A percentile compares a stretch with the other conserved stretches of the same genome.
Evolutionary conservation across 441 rosid species (phyloP).

Genomic region (Erodium moschatum): DNA sequence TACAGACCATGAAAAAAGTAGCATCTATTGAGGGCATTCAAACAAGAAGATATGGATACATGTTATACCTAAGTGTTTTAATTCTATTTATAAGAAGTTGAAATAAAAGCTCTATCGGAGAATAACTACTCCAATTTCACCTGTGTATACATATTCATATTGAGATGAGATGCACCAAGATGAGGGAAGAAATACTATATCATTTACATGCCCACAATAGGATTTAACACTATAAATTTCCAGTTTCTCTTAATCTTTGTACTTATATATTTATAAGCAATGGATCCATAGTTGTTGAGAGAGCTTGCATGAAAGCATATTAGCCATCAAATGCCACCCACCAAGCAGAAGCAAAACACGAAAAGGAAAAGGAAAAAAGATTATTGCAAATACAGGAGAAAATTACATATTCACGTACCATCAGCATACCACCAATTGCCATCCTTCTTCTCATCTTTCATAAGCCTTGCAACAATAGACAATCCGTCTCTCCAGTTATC

Average conservation of each 20-base stretch:
- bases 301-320: slow-evolving; percentile 1
- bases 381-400: not conserved
- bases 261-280: no score
- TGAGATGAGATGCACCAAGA: not conserved
- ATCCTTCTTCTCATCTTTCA: slow-evolving; percentile 36
- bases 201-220: not conserved
- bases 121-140: not conserved
- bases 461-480: slow-evolving; percentile 52
- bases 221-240: not conserved
- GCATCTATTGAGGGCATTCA: not conserved
- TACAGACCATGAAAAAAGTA: not conserved
- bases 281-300: not conserved
- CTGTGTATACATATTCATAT: not conserved
- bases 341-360: not conserved
- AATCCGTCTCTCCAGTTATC: slow-evolving; percentile 72
- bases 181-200: not conserved
- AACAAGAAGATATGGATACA: not conserved
- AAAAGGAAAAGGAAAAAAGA: not conserved
- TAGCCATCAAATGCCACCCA: slow-evolving; percentile 9
- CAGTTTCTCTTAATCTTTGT: not conserved
- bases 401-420: slow-evolving; percentile 33
- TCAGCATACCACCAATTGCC: slow-evolving; percentile 82
- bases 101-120: not conserved
- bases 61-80: not conserved
- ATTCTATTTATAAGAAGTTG: not conserved